Evolutionary conservation across 352 stramenopile genomes (phyloP), one percentile per base, ranked within the genome.

Genomic region (Phytophthora macrochlamydospora): DNA sequence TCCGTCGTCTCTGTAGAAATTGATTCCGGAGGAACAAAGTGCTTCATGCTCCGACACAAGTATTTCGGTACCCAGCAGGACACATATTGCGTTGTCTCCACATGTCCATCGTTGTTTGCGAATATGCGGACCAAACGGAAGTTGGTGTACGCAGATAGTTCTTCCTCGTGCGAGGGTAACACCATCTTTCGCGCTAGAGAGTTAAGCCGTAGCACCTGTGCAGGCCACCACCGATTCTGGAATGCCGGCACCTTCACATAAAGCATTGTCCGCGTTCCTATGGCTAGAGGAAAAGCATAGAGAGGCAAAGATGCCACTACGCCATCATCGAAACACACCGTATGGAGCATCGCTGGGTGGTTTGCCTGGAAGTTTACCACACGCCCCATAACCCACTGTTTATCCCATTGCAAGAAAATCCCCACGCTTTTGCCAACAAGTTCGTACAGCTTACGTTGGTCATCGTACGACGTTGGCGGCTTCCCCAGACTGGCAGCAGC

Each of bases 1-100:
- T 51, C 64, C 56, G 18, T 61, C 53, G 56, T 55, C 60, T n/a
- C 32, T 40, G 51, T 38, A 5, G 52, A 54, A 24, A 48, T 13
- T 29, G 7, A 13, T n/a, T 65, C 45, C 12, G 53, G 58, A 12
- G 63, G 58, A n/a, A 31, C 48, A 54, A 79, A 79, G 7, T 52
- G 35, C 42, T 67, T 42, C 65, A 91, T 73, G n/a, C 78, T 83
- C 37, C 86, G 78, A 67, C 84, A 93, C 0, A 93, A 65, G 55
- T 94, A 83, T 37, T 90, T 90, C 0, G 86, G 87, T 4, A 87
- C 81, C 88, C 88, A 96, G 31, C 77, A 87, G 2, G 84, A 89
- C 3, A 93, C 65, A 46, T 89, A 85, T 24, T 81, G 78, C 1
- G 67, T 68, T 35, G 68, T 74, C 6, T 73, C 73, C 8, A 67